Percentiles rank a stretch among this genome's conserved stretches.
Evolutionary conservation across 1,284 basidiomycete genomes (phyloP).

Genomic region (Trametes versicolor): DNA sequence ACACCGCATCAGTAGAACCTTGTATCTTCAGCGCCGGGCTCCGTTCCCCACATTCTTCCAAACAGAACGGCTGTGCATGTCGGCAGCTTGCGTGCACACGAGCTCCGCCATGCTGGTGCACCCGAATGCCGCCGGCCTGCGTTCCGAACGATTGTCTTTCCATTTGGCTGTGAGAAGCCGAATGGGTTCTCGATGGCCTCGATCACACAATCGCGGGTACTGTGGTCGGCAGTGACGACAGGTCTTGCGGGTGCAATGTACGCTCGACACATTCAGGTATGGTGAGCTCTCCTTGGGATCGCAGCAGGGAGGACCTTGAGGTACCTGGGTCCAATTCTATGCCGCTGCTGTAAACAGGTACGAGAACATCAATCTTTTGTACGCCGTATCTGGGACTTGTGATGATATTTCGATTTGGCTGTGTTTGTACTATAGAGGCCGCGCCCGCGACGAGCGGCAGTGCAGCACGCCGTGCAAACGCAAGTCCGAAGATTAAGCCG

Average conservation of each 20-base stretch:
- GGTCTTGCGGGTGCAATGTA: neutral
- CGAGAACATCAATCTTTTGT: conserved; percentile 14
- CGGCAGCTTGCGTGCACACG: conserved; percentile 11
- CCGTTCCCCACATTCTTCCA: neutral
- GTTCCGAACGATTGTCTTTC: neutral
- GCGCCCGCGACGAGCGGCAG: neutral
- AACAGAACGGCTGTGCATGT: conserved; percentile 3
- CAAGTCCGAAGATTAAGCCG: conserved; percentile 16
- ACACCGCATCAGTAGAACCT: conserved; percentile 27
- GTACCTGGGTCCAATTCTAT: neutral
- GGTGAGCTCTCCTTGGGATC: neutral
- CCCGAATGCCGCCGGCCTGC: conserved; percentile 11
- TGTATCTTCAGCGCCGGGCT: conserved; percentile 11
- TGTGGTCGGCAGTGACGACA: conserved; percentile 3
- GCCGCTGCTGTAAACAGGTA: neutral
- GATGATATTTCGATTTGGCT: conserved; percentile 22
- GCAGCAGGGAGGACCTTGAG: neutral
- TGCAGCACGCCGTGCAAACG: conserved; percentile 13
- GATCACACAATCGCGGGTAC: conserved; percentile 18
- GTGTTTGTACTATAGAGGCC: conserved; percentile 4
- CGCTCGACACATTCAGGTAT: neutral
- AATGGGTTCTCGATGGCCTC: conserved; percentile 4
- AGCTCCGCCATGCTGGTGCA: conserved; percentile 11
- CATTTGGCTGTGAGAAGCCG: conserved; percentile 2
- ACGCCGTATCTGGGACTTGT: conserved; percentile 21